These are phyloP conservation scores for Cryomyces minteri DNA, from an alignment of 495 filamentous ascomycete genomes.

Conservation along the genomic window DNA sequence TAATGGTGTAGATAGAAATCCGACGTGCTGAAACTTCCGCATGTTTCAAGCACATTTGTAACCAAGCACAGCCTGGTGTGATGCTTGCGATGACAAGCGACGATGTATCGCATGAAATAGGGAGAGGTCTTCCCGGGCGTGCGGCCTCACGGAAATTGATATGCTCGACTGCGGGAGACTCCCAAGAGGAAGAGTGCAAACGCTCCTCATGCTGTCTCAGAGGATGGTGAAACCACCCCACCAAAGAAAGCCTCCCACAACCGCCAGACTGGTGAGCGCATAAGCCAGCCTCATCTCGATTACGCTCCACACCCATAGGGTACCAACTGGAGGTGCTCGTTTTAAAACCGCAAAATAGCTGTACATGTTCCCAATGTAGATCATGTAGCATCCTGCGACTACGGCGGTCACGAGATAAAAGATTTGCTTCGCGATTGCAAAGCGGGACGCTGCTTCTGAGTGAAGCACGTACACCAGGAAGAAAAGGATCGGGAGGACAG, in stretches of 20 bases:
- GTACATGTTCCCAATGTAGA: constrained; percentile 58
- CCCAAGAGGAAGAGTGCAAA: too few species aligned
- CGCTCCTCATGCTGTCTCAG: constrained; percentile 1
- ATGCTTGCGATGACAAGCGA: too few species aligned
- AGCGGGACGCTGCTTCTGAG: constrained; percentile 14
- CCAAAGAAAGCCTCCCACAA: constrained; percentile 47
- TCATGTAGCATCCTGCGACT: constrained; percentile 51
- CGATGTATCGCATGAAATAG: too few species aligned
- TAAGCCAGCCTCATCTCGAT: constrained; percentile 63
- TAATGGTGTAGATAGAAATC: too few species aligned
- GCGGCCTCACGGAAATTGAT: too few species aligned
- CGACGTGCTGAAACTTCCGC: too few species aligned
- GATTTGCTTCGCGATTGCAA: constrained; percentile 29
- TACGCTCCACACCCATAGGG: constrained; percentile 85
- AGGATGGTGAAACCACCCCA: constrained; percentile 45
- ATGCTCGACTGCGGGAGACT: too few species aligned
- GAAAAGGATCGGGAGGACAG: constrained; percentile 37
- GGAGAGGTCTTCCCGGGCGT: too few species aligned
- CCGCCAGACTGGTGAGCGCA: constrained; percentile 39
- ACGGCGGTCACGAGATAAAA: constrained; percentile 40
- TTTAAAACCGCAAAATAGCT: constrained; percentile 86
- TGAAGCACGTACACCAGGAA: constrained; percentile 42
- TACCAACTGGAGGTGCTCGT: constrained; percentile 70
- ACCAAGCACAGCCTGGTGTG: too few species aligned
- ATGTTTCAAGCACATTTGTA: too few species aligned